Evolutionary conservation across 2,329 filamentous ascomycete species (phyloP), one percentile per base, ranked within the genome.

Genomic region (Hirsutella rhossiliensis): DNA sequence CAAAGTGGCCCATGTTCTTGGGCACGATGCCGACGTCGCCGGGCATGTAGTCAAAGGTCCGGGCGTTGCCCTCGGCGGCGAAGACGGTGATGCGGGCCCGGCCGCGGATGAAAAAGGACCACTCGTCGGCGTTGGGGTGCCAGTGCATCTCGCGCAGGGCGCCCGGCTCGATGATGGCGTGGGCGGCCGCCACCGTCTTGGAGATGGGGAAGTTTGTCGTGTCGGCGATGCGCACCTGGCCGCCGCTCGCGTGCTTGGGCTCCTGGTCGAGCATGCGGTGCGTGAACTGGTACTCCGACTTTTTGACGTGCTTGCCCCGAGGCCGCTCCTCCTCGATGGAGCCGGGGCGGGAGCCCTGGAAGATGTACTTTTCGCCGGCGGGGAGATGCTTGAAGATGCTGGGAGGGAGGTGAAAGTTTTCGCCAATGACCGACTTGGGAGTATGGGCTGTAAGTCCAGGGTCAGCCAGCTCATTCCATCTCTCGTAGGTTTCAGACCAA

Each of bases 101-200:
- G 0, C 85, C 85, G 23, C 66, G 64, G 57, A 89, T 76, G 67
- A 89, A 87, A 62, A 84, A 89, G 7, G 78, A 84, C 84, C 84
- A 89, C 60, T 88, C 84, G 54, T 88, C 84, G 12, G 82, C 82
- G 38, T 77, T 79, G 1, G 83, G 82, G 56, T 89, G 84, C 84
- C 84, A 89, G 66, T 89, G 84, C 72, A 89, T 87, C 64, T 87
- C 84, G 11, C 84, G 75, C 57, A 88, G 68, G 0, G 80, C 82
- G 13, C 82, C 82, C 0, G 84, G 83, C 50, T 82, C 68, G 48
- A 89, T 84, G 32, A 75, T 74, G 17, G 85, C 73, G 54, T 87
- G 74, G 1, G 82, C 84, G 1, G 84, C 83, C 0, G 84, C 82
- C 18, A 88, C 74, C 0, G 80, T 84, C 60, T 76, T 80, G 39